Base-by-base conservation (phyloP, 495 filamentous ascomycete genomes). In the Opeltia flavorubescens region DNA sequence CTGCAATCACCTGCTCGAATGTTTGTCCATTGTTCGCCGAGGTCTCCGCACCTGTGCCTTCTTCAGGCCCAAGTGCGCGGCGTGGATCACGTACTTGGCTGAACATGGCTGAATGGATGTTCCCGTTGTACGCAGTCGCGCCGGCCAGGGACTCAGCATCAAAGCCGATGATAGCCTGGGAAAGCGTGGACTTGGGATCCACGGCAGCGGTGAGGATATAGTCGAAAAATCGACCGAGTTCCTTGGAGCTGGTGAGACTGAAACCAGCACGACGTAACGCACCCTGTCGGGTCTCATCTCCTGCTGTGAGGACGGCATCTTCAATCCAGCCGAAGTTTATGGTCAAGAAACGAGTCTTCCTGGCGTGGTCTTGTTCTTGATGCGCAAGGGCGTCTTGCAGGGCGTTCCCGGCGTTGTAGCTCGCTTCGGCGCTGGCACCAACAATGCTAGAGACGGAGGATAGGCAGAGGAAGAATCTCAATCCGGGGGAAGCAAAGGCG, bases 401-500 rank as follows among this genome's bases (percentile, higher is more conserved):
- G 0, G 61, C 56, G 23, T 74, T 74, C 18, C 70, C 76, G 0
- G 73, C 69, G 2, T 71, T 65, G 51, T 78, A 80, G 39, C 72
- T 72, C 5, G 67, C 63, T 48, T 78, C 72, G 0, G 66, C 67
- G 9, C 55, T 59, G 25, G 55, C 63, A 25, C 75, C 75, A 0
- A 68, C 46, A 35, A 75, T 59, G 18, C 68, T 66, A 0, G 63
- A 50, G 0, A 65, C 57, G 0, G 75, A 78, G 0, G 73, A 76
- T 4, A 77, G 55, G 48, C 72, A 64, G 27, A 77, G 57, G 54
- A 78, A 76, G 58, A 75, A 76, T 53, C 72, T 66, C 7, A 75
- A 56, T 1, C 43, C 34, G n/a, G 47, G 18, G 2, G 43, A 36
- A 2, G 55, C 54, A 5, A 83, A 65, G 1, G 59, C 55, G 33